Evolutionary conservation across 768 basidiomycete species (phyloP).

Genomic region (Pleurotus citrinopileatus): DNA sequence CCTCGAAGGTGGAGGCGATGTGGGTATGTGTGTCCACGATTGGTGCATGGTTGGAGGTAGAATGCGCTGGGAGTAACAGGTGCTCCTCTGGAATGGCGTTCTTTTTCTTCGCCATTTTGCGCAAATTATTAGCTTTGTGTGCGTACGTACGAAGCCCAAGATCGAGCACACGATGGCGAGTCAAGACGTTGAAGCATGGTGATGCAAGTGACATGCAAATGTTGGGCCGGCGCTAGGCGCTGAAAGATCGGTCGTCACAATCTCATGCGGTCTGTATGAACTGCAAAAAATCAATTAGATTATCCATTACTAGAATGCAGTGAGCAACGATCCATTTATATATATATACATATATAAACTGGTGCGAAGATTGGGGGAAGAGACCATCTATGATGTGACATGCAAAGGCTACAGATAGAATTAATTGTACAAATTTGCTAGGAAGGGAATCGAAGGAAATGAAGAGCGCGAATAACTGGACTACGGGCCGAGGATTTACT

Average conservation of each 20-base stretch:
- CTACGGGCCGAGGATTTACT: no score
- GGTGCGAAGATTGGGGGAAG: no score
- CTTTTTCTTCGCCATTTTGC: constrained; percentile 37
- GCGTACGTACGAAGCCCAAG: not conserved
- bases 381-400: no score
- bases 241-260: not conserved
- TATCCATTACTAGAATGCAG: no score
- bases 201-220: not conserved
- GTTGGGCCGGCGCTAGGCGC: no score
- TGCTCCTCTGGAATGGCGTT: constrained; percentile 32
- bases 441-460: not conserved
- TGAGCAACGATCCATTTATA: not conserved
- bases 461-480: no score
- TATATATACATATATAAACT: not conserved
- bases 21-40: constrained; percentile 89
- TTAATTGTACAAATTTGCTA: constrained; percentile 6
- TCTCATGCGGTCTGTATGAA: no score
- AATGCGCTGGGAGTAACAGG: constrained; percentile 34
- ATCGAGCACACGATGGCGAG: not conserved
- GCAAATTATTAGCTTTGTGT: not conserved
- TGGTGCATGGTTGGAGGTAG: constrained; percentile 27
- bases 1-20: constrained; percentile 67
- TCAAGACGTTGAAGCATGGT: constrained; percentile 1
- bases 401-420: no score
- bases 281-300: no score